Evolutionary conservation across 352 stramenopile species (phyloP).

Genomic region (Thraustotheca clavata): DNA sequence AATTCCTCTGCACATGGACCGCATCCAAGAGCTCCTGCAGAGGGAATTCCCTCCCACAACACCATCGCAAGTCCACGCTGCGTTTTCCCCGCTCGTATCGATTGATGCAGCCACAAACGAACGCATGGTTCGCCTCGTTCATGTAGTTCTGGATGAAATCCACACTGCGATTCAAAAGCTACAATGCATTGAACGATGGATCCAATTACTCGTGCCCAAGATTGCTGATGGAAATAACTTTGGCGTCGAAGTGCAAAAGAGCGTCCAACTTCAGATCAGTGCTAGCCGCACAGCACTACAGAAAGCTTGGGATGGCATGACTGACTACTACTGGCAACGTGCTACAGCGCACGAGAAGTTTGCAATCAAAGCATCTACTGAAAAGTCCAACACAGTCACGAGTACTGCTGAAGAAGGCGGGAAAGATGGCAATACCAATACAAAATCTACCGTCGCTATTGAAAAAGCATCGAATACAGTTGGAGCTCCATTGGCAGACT

Average conservation of each 20-base stretch:
- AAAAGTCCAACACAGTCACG: constrained; percentile 51
- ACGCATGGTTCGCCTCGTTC: constrained; percentile 19
- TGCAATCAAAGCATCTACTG: constrained; percentile 47
- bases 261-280: constrained; percentile 57
- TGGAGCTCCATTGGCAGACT: constrained; percentile 37
- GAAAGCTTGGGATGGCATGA: constrained; percentile 65
- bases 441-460: constrained; percentile 38
- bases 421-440: constrained; percentile 67
- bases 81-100: constrained; percentile 6
- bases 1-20: constrained; percentile 13
- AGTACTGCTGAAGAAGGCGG: constrained; percentile 44
- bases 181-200: constrained; percentile 56
- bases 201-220: constrained; percentile 63
- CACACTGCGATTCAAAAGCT: constrained; percentile 36
- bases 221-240: constrained; percentile 84
- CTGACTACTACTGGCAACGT: constrained; percentile 58
- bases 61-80: not conserved
- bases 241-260: constrained; percentile 79
- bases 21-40: not conserved
- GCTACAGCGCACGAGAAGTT: constrained; percentile 64
- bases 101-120: constrained; percentile 3
- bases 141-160: constrained; percentile 45
- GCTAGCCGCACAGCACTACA: constrained; percentile 54
- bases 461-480: constrained; percentile 43
- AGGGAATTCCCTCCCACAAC: constrained; percentile 1